Evolutionary conservation across 78 protist species (phyloP), one percentile per base, ranked within the genome.

Genomic region (Protostelium mycophagum): DNA sequence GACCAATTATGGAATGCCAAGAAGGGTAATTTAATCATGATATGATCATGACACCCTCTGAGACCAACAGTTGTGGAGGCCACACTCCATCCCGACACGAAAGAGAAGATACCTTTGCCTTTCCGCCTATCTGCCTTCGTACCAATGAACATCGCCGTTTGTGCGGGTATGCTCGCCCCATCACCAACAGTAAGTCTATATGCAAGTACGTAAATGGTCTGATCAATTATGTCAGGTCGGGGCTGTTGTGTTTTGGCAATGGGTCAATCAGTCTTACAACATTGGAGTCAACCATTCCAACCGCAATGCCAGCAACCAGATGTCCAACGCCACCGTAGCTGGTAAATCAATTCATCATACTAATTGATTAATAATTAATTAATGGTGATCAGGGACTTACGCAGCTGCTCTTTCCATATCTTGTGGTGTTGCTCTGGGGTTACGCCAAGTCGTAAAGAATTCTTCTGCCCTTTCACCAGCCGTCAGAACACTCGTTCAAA

Each of bases 51-150:
- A 37, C 0, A 1, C 28, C 10, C 5, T n/a, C 29, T n/a, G 35
- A 16, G 37, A 39, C 0, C 36, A 39, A 23, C 37, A 90, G 87
- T 91, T 23, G 63, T 86, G 37, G 96, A 91, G 84, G 86, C 95
- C 5, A 90, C 88, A 51, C 35, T 93, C 36, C 97, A 96, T 35
- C 97, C 97, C 63, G 96, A 96, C 63, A 96, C 97, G 36, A 91
- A 93, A 37, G 92, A 93, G 83, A 37, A 86, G 37, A 84, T 96
- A 0, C 92, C 91, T 25, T 63, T 86, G 86, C 94, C 96, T 63
- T 96, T 96, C 84, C 91, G 97, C 34, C 85, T 92, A 87, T 92
- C 91, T 28, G 86, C 94, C 83, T 92, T 92, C 88, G 84, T 92
- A 38, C 96, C 96, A 36, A 91, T 89, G n/a, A 94, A 94, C 86